Evolutionary conservation across 495 filamentous ascomycete genomes (phyloP).

Genomic region (Usnea hakonensis): DNA sequence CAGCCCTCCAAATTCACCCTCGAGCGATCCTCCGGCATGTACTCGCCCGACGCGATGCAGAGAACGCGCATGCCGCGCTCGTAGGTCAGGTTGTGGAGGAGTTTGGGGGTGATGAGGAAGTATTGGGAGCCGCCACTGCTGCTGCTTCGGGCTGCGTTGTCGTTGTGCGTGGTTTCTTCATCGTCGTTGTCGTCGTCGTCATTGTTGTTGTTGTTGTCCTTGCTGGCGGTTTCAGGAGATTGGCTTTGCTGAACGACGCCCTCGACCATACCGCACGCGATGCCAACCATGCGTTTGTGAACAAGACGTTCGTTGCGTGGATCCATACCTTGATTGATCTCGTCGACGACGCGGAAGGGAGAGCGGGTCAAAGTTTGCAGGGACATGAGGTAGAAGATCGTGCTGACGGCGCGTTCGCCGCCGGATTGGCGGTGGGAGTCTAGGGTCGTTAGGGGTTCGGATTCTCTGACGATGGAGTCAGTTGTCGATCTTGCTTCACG

Average conservation of each 20-base stretch:
- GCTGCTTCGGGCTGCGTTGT: slow-evolving; percentile 5
- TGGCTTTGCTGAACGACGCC: not conserved
- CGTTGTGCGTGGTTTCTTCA: slow-evolving; percentile 7
- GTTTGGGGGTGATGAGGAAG: slow-evolving; percentile 98
- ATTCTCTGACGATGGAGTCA: slow-evolving; percentile 45
- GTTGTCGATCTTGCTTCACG: not conserved
- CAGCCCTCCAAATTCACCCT: slow-evolving; percentile 25
- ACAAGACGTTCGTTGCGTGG: slow-evolving; percentile 96
- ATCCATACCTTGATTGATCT: slow-evolving; percentile 99
- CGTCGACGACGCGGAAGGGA: slow-evolving; percentile 98
- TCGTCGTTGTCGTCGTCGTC: slow-evolving; percentile 17
- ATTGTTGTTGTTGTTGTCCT: slow-evolving; percentile 9
- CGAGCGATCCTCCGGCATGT: slow-evolving; percentile 56
- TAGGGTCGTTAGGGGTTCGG: slow-evolving; percentile 74
- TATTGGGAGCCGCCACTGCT: slow-evolving; percentile 49
- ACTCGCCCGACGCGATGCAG: slow-evolving; percentile 87
- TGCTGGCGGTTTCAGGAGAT: not conserved
- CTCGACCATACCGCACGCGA: slow-evolving; percentile 53
- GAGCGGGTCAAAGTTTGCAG: slow-evolving; percentile 87
- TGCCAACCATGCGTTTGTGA: slow-evolving; percentile 91
- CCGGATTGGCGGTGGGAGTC: slow-evolving; percentile 91
- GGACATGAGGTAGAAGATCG: slow-evolving; percentile 99
- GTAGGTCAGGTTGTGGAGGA: slow-evolving; percentile 77
- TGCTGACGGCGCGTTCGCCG: slow-evolving; percentile 91
- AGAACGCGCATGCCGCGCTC: slow-evolving; percentile 85